Percentiles rank a stretch among this genome's conserved stretches.
These are phyloP conservation scores for Solanum virginianum DNA, from an alignment of 257 asterid species.

Conservation along the genomic window DNA sequence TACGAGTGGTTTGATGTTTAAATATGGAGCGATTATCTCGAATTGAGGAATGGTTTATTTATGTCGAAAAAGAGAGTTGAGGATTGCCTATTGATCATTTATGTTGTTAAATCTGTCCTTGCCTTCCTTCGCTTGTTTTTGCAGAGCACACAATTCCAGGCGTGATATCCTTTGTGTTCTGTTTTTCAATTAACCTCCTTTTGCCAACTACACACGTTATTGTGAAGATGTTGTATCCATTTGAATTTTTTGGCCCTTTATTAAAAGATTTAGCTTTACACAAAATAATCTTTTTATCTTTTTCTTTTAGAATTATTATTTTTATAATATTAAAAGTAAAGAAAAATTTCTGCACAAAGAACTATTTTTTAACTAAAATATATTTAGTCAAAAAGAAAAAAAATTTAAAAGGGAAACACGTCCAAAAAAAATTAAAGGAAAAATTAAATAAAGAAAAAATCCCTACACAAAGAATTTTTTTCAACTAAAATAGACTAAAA, in stretches of 20 bases:
- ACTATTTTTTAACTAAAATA: too few species aligned
- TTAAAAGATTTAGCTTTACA: too few species aligned
- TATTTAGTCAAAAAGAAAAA: too few species aligned
- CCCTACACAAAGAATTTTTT: too few species aligned
- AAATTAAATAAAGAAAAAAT: too few species aligned
- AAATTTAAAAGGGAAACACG: too few species aligned
- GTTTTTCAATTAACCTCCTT: background rate
- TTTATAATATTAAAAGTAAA: too few species aligned
- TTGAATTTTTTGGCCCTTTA: too few species aligned
- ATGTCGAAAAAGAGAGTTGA: background rate
- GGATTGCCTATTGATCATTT: background rate
- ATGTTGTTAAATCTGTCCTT: background rate
- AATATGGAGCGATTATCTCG: background rate
- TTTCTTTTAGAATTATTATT: too few species aligned
- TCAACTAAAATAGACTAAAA: too few species aligned
- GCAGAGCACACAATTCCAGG: background rate
- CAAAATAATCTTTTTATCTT: accelerated
- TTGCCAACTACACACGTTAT: background rate
- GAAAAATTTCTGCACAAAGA: too few species aligned
- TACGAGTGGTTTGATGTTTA: background rate
- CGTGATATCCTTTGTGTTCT: background rate
- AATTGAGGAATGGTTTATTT: background rate
- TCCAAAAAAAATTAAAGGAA: too few species aligned
- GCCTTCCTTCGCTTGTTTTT: background rate
- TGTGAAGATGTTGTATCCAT: background rate